Base-by-base conservation (phyloP, 176 grass and related monocot genomes). In the Bromus sterilis region DNA sequence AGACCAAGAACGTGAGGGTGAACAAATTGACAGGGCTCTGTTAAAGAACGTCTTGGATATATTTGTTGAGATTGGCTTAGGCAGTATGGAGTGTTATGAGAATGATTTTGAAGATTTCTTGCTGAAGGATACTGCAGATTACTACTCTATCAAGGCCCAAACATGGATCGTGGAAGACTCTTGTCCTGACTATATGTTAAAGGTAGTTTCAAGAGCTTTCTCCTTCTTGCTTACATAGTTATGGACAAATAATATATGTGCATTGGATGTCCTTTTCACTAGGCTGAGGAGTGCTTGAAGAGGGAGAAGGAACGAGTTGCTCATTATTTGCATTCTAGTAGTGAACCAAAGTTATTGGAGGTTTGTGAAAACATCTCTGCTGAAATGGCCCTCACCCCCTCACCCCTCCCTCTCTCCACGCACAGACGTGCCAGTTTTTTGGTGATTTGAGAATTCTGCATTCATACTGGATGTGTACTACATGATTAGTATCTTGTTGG, bases 251-350 rank as follows among this genome's bases (percentile, higher is more conserved):
- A 48, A 62, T 62, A 62, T 60, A 56, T 61, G 66, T 89, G 6
- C 66, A 35, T 80, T 84, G 61, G 37, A 69, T 85, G 4, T 81
- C 44, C 62, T 65, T 57, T 80, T 88, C 61, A 69, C 76, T 71
- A 98, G 95, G 88, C 88, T 37, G 95, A 98, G 86, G 92, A 98
- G 66, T 95, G 92, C 60, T 78, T 98, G 81, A 91, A 89, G 81
- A 84, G 79, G 66, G 95, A 98, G 85, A 98, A 98, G 63, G 95
- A 95, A 4, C 88, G 95, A 71, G 90, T 98, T 84, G 76, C 65
- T 68, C 86, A 98, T 83, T 98, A 95, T 89, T 89, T 98, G 81
- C 95, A 98, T 82, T 89, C 82, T 70, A 95, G 86, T 56, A 98
- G 88, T 51, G 95, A 95, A 76, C 92, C 78, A 24, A 98, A 98